These are phyloP conservation scores for Epichloe sibirici DNA, from an alignment of 2,329 filamentous ascomycete genomes.

Conservation along the genomic window DNA sequence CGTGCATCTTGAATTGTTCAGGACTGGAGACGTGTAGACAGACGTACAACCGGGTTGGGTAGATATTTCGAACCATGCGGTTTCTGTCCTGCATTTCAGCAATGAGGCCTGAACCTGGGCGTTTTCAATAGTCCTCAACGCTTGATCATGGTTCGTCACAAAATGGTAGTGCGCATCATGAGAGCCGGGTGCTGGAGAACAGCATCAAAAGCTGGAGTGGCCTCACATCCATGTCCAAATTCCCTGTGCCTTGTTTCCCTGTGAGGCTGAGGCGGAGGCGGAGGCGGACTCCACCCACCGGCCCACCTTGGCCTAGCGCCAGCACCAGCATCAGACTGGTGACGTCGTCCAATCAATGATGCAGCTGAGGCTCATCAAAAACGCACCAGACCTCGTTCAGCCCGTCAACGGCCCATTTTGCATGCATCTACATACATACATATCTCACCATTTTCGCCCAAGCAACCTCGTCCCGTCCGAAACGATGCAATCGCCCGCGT, in stretches of 20 bases:
- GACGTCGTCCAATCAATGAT: slow-evolving; percentile 3
- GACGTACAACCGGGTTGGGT: neutral
- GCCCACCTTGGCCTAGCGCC: neutral
- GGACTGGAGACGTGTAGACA: slow-evolving; percentile 32
- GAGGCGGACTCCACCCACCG: neutral
- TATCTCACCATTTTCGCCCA: neutral
- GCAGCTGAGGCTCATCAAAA: neutral
- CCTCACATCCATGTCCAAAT: too few species aligned
- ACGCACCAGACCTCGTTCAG: neutral
- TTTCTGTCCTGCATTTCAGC: neutral
- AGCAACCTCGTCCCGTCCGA: neutral
- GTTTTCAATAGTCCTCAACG: too few species aligned
- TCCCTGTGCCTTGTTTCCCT: neutral
- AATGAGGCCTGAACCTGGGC: too few species aligned
- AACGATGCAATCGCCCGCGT: neutral
- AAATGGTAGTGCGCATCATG: too few species aligned
- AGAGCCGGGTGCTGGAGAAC: too few species aligned
- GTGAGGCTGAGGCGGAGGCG: neutral
- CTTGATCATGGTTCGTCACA: too few species aligned
- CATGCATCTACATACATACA: neutral
- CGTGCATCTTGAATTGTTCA: slow-evolving; percentile 54
- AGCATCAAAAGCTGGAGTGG: too few species aligned
- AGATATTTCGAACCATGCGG: neutral
- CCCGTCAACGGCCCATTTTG: neutral
- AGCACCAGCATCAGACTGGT: neutral